A percentile compares a stretch with the other conserved stretches of the same genome.
Evolutionary conservation across 1,284 basidiomycete species (phyloP).

Genomic region (Leccinum brunneo-olivaceum): DNA sequence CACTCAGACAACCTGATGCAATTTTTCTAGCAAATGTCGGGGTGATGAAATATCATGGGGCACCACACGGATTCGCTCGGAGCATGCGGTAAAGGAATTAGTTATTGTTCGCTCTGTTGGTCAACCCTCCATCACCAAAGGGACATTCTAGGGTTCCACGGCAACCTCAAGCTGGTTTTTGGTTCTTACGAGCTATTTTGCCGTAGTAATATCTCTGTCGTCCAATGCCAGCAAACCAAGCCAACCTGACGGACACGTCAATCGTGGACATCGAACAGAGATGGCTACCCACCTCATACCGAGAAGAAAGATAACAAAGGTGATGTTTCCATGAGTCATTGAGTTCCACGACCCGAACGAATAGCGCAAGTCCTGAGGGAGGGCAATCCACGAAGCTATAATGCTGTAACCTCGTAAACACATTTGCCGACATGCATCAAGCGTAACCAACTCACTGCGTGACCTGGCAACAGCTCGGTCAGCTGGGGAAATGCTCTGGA

Average conservation of each 20-base stretch:
- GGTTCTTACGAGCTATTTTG: neutral
- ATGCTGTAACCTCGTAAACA: conserved; percentile 39
- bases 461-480: conserved; percentile 27
- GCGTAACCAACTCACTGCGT: conserved; percentile 46
- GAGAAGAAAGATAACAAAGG: conserved; percentile 51
- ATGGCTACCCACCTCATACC: conserved; percentile 39
- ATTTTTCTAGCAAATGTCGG: conserved; percentile 24
- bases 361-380: conserved; percentile 53
- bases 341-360: conserved; percentile 53
- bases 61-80: conserved; percentile 25
- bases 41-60: conserved; percentile 26
- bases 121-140: too few relatives aligned
- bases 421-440: neutral
- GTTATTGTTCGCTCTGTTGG: neutral
- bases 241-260: conserved; percentile 31
- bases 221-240: conserved; percentile 63
- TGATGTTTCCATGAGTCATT: conserved; percentile 72
- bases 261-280: neutral
- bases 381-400: conserved; percentile 45
- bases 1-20: neutral
- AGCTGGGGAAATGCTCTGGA: neutral
- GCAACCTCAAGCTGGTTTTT: conserved; percentile 19
- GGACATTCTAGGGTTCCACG: neutral
- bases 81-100: conserved; percentile 8
- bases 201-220: conserved; percentile 53